These are phyloP conservation scores for Zea mays DNA, from an alignment of 176 grass and related monocot genomes.

Conservation along the genomic window DNA sequence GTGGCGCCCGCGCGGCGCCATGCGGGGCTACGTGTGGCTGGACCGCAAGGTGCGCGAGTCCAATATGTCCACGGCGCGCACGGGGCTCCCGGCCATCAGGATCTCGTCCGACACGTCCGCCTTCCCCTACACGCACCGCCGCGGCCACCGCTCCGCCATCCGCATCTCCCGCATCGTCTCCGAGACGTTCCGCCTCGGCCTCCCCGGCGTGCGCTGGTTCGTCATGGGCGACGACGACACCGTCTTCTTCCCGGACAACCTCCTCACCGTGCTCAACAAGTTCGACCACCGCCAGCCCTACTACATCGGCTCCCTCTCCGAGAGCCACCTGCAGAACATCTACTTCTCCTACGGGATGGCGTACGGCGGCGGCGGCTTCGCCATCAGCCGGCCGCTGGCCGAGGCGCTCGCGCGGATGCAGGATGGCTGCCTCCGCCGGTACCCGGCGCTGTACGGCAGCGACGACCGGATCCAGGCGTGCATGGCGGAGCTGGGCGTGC, in stretches of 20 bases:
- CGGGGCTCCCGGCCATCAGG: constrained; percentile 62
- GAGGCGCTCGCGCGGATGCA: constrained; percentile 68
- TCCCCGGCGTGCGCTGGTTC: constrained; percentile 77
- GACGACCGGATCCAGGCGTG: constrained; percentile 98
- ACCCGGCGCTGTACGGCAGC: constrained; percentile 87
- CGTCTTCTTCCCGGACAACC: constrained; percentile 87
- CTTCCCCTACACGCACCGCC: constrained; percentile 84
- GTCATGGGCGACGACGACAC: constrained; percentile 99
- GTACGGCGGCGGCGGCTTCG: constrained; percentile 86
- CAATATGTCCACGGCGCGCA: constrained; percentile 44
- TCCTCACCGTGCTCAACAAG: constrained; percentile 63
- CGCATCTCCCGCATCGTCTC: constrained; percentile 97
- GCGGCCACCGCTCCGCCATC: constrained; percentile 83
- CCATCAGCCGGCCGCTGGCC: constrained; percentile 83
- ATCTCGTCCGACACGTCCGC: constrained; percentile 73
- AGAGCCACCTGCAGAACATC: constrained; percentile 92
- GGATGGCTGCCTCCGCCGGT: constrained; percentile 80
- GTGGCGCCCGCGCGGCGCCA: constrained; percentile 64
- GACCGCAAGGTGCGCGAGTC: constrained; percentile 78
- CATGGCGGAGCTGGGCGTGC: constrained; percentile 95
- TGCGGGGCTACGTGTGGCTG: constrained; percentile 95
- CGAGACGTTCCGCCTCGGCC: constrained; percentile 82
- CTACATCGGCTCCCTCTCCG: constrained; percentile 92
- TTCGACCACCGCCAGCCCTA: constrained; percentile 88
- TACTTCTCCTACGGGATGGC: constrained; percentile 97